Evolutionary conservation across 805 yeast species (phyloP).

Genomic region (Starmerella geochares): DNA sequence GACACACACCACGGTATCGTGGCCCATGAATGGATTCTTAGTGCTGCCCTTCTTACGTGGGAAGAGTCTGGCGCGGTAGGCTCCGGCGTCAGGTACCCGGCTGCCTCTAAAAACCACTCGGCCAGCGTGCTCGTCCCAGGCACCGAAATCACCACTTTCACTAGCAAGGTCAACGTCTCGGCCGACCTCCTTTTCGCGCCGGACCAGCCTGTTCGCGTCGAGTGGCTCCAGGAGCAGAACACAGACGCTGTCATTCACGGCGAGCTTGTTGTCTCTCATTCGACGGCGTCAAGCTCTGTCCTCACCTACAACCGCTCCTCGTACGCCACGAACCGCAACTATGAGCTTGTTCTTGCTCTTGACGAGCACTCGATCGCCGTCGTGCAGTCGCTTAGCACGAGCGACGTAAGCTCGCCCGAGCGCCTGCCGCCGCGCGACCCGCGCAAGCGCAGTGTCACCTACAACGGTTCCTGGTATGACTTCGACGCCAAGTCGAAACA

Average conservation of each 20-base stretch:
- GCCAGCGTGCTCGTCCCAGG: slow-evolving; percentile 4
- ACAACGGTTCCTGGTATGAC: slow-evolving; percentile 16
- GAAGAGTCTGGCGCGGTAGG: slow-evolving; percentile 25
- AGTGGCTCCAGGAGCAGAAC: slow-evolving; percentile 7
- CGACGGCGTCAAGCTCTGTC: background rate
- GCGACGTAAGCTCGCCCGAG: background rate
- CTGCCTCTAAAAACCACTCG: slow-evolving; percentile 1
- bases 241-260: slow-evolving; percentile 1
- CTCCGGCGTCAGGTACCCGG: slow-evolving; percentile 17
- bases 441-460: slow-evolving; percentile 3
- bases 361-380: background rate
- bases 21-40: slow-evolving; percentile 29
- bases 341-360: background rate
- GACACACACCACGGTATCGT: slow-evolving; percentile 18
- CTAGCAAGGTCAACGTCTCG: slow-evolving; percentile 1
- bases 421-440: slow-evolving; percentile 5
- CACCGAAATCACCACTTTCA: slow-evolving; percentile 2
- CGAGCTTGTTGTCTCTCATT: background rate
- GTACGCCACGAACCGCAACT: background rate
- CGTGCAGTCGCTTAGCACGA: slow-evolving; percentile 1
- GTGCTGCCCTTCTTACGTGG: slow-evolving; percentile 29
- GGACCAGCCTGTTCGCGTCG: background rate
- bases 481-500: background rate
- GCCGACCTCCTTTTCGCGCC: slow-evolving; percentile 7
- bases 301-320: background rate